Conservation (phyloP, 2,329 filamentous ascomycete genomes). For the Coniochaeta prunicola region DNA sequence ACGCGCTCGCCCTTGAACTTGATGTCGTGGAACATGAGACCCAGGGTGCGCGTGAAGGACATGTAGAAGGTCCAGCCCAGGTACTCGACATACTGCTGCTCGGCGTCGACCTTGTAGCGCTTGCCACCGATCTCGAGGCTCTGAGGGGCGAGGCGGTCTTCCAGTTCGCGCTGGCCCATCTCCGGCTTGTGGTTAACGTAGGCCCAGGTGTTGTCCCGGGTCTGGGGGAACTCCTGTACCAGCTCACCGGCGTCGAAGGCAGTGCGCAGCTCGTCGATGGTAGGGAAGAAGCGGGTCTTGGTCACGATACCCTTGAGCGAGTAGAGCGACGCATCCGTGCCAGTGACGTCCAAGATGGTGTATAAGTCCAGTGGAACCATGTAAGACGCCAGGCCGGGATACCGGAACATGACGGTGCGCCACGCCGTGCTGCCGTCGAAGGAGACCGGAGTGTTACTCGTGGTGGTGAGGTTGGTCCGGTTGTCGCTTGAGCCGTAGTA, state of each 20-base stretch:
- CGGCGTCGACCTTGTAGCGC: constrained; percentile 33
- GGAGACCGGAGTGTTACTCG: constrained; percentile 25
- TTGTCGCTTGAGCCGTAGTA: constrained; percentile 23
- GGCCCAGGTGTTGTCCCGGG: constrained; percentile 24
- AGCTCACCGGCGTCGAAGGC: constrained; percentile 31
- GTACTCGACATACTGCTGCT: constrained; percentile 41
- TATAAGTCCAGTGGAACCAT: constrained; percentile 38
- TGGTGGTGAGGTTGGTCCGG: constrained; percentile 23
- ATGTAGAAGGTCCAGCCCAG: constrained; percentile 47
- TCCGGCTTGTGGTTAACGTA: constrained; percentile 23
- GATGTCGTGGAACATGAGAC: constrained; percentile 40
- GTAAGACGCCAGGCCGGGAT: constrained; percentile 29
- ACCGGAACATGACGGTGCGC: constrained; percentile 32
- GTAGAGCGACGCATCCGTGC: constrained; percentile 34
- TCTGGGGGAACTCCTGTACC: constrained; percentile 23
- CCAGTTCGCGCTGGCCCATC: constrained; percentile 23
- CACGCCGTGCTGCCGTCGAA: constrained; percentile 32
- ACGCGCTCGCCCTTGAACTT: constrained; percentile 41
- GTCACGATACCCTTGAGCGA: constrained; percentile 34
- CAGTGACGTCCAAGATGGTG: constrained; percentile 32
- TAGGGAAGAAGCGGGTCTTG: constrained; percentile 28
- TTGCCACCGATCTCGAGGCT: constrained; percentile 29
- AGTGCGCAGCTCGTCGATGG: constrained; percentile 22
- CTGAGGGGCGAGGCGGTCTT: constrained; percentile 26
- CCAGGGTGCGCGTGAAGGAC: constrained; percentile 33